A percentile compares a stretch with the other conserved stretches of the same genome.
phyloP scores from a whole-genome alignment of 2,329 filamentous ascomycete species.

The Sordariomycetes sp. region DNA sequence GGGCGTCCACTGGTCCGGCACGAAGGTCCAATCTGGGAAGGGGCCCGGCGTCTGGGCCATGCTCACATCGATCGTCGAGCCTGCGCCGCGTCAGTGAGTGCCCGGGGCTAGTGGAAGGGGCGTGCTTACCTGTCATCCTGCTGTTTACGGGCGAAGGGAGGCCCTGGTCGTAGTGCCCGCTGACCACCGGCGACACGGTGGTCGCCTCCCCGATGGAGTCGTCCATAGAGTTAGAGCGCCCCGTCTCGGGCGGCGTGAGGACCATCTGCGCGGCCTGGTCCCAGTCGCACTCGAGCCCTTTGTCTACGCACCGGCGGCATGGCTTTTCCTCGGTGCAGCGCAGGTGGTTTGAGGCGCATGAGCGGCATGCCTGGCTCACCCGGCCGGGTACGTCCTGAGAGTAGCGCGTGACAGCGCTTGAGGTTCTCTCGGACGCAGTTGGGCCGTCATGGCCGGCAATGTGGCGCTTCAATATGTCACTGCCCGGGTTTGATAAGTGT shows the following conservation, averaged over 20 bases:
- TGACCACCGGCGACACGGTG: background rate
- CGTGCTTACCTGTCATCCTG: background rate
- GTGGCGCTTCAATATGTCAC: conserved; percentile 41
- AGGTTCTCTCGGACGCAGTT: conserved; percentile 30
- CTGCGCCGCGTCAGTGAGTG: no score
- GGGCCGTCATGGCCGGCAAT: conserved; percentile 32
- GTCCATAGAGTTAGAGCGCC: background rate
- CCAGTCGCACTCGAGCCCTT: conserved; percentile 33
- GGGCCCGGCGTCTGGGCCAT: background rate
- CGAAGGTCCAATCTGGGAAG: conserved; percentile 12
- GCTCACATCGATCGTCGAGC: background rate
- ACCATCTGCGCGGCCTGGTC: conserved; percentile 7
- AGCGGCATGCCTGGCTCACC: conserved; percentile 40
- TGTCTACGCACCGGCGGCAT: conserved; percentile 38
- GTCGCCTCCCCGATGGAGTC: background rate
- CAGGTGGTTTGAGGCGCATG: conserved; percentile 40
- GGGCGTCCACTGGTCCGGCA: conserved; percentile 7
- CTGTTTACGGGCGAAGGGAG: background rate
- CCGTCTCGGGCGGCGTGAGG: conserved; percentile 6
- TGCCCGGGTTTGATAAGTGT: conserved; percentile 4
- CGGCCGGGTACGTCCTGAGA: conserved; percentile 15
- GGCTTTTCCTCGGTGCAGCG: conserved; percentile 46
- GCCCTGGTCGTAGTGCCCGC: background rate
- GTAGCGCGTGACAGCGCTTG: conserved; percentile 11
- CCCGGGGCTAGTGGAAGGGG: no score